A percentile compares a stretch with the other conserved stretches of the same genome.
Evolutionary conservation across 2,329 filamentous ascomycete genomes (phyloP).

Genomic region (Chaetomium olivaceum): DNA sequence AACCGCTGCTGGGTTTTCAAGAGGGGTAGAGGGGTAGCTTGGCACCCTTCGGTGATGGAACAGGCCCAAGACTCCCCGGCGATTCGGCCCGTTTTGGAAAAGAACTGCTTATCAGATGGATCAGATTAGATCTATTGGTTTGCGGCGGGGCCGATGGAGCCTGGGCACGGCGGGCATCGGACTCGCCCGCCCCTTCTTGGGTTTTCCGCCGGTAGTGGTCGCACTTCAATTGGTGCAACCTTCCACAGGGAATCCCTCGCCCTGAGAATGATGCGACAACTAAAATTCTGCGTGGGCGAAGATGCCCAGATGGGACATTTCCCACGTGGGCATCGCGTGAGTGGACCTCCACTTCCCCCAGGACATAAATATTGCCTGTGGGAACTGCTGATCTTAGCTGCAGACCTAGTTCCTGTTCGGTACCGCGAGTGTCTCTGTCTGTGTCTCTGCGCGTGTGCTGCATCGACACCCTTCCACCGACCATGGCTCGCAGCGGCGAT

Average conservation of each 20-base stretch:
- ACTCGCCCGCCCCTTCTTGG: conserved; percentile 6
- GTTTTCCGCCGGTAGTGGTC: not conserved
- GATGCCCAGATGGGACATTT: not conserved
- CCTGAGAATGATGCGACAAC: not conserved
- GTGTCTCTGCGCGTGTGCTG: too few species aligned
- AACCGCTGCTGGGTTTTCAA: not conserved
- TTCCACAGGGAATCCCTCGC: not conserved
- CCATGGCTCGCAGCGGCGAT: conserved; percentile 3
- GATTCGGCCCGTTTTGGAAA: conserved; percentile 14
- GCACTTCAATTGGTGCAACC: conserved; percentile 3
- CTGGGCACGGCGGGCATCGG: not conserved
- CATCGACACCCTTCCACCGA: not conserved
- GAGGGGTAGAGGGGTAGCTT: too few species aligned
- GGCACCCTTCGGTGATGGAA: not conserved
- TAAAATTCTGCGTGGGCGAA: conserved; percentile 1
- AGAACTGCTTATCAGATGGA: conserved; percentile 15
- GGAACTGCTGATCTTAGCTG: not conserved
- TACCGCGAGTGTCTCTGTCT: too few species aligned
- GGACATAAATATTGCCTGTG: not conserved
- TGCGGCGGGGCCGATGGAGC: not conserved
- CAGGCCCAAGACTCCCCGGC: not conserved
- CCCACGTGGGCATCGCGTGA: not conserved
- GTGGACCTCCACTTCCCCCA: not conserved
- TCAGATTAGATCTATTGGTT: conserved; percentile 16
- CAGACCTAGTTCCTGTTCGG: too few species aligned